Evolutionary conservation across 2,329 filamentous ascomycete genomes (phyloP).

Genomic region (Fragosphaeria purpurea): DNA sequence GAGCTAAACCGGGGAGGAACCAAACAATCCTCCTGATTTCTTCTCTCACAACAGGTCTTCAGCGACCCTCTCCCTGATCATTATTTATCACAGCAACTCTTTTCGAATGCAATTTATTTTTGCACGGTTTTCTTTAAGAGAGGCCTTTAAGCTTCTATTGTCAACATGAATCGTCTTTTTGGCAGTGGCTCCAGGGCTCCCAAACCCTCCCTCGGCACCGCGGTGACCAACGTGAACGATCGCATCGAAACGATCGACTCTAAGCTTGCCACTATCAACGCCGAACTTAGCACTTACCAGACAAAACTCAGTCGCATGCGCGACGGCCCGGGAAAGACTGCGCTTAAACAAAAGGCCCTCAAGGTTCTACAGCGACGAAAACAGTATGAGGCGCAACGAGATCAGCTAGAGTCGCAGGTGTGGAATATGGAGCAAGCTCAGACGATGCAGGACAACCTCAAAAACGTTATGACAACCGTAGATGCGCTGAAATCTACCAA

Average conservation of each 20-base stretch:
- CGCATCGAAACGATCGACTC: constrained; percentile 84
- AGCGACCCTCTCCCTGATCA: too few relatives aligned
- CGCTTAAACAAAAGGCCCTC: constrained; percentile 87
- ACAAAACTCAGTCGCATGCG: constrained; percentile 83
- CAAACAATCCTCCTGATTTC: too few relatives aligned
- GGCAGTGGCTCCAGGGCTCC: constrained; percentile 62
- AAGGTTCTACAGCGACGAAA: constrained; percentile 90
- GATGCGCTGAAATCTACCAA: constrained; percentile 97
- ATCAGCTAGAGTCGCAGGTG: constrained; percentile 85
- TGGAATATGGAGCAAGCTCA: constrained; percentile 99
- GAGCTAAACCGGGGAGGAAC: too few relatives aligned
- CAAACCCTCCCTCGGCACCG: constrained; percentile 77
- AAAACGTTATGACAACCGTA: constrained; percentile 97
- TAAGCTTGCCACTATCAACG: constrained; percentile 85
- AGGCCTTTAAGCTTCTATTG: too few relatives aligned
- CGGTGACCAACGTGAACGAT: constrained; percentile 76
- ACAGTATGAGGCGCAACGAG: constrained; percentile 86
- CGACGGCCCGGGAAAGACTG: constrained; percentile 85
- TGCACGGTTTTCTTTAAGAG: too few relatives aligned
- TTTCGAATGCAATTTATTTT: too few relatives aligned
- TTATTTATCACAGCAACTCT: too few relatives aligned
- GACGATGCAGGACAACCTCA: constrained; percentile 97
- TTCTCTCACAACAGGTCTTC: too few relatives aligned
- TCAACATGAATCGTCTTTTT: constrained; percentile 85
- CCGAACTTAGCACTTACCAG: constrained; percentile 82